Evolutionary conservation across 2,329 filamentous ascomycete genomes (phyloP).

Genomic region (Geosmithia putterillii): DNA sequence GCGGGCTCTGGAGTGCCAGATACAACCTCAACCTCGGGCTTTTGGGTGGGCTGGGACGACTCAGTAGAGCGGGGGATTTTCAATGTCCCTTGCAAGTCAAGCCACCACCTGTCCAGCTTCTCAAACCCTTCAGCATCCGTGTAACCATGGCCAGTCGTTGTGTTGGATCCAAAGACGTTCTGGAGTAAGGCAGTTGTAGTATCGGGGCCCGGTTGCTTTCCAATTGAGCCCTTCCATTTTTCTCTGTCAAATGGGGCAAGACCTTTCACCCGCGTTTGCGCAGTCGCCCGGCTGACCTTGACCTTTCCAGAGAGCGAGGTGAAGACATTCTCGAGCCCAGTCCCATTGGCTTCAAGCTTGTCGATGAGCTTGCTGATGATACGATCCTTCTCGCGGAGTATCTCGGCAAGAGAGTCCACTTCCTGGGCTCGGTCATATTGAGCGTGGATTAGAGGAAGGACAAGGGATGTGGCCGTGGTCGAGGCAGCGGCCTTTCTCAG

Average conservation of each 20-base stretch:
- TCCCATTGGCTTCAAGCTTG: conserved; percentile 39
- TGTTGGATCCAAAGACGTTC: conserved; percentile 24
- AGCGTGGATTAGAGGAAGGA: conserved; percentile 37
- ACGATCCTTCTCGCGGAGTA: conserved; percentile 36
- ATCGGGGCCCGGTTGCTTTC: conserved; percentile 11
- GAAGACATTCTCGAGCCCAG: conserved; percentile 41
- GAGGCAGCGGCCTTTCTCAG: conserved; percentile 33
- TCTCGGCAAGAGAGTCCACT: conserved; percentile 26
- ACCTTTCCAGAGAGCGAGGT: conserved; percentile 34
- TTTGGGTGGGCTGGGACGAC: conserved; percentile 5
- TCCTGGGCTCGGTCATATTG: conserved; percentile 27
- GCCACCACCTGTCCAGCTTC: conserved; percentile 37
- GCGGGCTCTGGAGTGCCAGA: neutral
- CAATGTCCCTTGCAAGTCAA: conserved; percentile 20
- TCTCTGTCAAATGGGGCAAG: conserved; percentile 33
- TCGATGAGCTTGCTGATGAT: conserved; percentile 38
- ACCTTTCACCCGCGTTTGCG: conserved; percentile 36
- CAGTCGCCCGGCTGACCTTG: conserved; percentile 27
- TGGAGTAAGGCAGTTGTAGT: conserved; percentile 24
- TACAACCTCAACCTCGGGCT: conserved; percentile 7
- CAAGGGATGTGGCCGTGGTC: conserved; percentile 32
- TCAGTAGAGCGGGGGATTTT: conserved; percentile 8
- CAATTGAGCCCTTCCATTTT: conserved; percentile 22
- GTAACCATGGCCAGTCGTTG: conserved; percentile 15
- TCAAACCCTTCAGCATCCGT: conserved; percentile 17